A percentile compares a stretch with the other conserved stretches of the same genome.
Evolutionary conservation across 768 basidiomycete species (phyloP).

Genomic region (Podaxis sp.): DNA sequence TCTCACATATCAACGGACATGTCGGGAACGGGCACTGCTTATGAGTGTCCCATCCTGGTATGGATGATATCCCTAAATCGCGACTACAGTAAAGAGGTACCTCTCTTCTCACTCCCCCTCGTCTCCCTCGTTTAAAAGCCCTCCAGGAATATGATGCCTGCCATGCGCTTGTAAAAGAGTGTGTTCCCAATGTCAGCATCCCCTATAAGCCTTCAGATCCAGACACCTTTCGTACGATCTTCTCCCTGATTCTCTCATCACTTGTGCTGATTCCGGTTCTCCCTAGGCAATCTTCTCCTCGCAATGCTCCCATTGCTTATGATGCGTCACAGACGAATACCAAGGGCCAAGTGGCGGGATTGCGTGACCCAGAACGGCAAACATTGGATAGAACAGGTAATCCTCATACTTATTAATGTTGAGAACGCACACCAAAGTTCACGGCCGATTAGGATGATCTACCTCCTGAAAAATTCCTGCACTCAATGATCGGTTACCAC

Average conservation of each 20-base stretch:
- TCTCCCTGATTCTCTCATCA: not conserved
- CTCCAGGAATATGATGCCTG: slow-evolving; percentile 73
- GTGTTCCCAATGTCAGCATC: slow-evolving; percentile 57
- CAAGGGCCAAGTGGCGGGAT: slow-evolving; percentile 73
- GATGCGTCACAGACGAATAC: slow-evolving; percentile 84
- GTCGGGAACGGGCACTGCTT: not conserved
- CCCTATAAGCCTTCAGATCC: slow-evolving; percentile 55
- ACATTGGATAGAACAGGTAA: slow-evolving; percentile 81
- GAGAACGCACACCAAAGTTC: not conserved
- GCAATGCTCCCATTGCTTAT: slow-evolving; percentile 78
- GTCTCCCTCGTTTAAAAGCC: slow-evolving; percentile 15
- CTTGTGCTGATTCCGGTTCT: slow-evolving; percentile 12
- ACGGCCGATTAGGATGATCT: slow-evolving; percentile 51
- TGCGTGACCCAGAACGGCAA: slow-evolving; percentile 61
- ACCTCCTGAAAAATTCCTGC: slow-evolving; percentile 63
- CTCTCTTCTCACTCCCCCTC: slow-evolving; percentile 19
- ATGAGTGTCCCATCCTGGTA: slow-evolving; percentile 67
- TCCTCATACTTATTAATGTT: too few relatives aligned
- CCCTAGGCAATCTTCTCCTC: slow-evolving; percentile 67
- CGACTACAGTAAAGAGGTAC: slow-evolving; percentile 66
- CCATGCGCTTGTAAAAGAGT: slow-evolving; percentile 57
- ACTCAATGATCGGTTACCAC: slow-evolving; percentile 81
- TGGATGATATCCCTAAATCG: slow-evolving; percentile 82
- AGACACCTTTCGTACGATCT: slow-evolving; percentile 65
- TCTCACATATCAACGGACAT: not conserved